phyloP scores from a whole-genome alignment of 1,139 yeast genomes.

The Yamadazyma dendronema region DNA sequence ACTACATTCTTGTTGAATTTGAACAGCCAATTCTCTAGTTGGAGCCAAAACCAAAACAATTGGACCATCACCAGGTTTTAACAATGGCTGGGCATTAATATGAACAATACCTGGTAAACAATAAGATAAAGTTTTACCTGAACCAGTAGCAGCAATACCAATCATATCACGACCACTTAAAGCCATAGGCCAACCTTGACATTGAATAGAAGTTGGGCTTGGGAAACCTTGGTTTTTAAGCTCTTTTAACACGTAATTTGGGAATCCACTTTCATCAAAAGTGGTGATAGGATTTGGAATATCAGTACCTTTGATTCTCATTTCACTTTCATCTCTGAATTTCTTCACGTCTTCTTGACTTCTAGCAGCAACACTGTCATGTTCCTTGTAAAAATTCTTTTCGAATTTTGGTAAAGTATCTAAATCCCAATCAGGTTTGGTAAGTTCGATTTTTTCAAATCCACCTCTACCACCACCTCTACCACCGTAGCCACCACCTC shows the following conservation, averaged over 20 bases:
- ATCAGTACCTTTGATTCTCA: conserved; percentile 79
- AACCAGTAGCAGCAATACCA: conserved; percentile 98
- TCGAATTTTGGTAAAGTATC: conserved; percentile 83
- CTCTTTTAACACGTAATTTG: conserved; percentile 86
- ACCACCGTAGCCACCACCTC: conserved; percentile 11
- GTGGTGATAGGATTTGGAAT: conserved; percentile 93
- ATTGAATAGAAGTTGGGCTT: conserved; percentile 92
- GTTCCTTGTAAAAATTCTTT: conserved; percentile 90
- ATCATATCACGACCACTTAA: conserved; percentile 97
- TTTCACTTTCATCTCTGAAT: conserved; percentile 81
- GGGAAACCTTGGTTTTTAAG: conserved; percentile 92
- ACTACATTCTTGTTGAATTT: conserved; percentile 93
- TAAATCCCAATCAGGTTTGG: conserved; percentile 78
- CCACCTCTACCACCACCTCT: conserved; percentile 31
- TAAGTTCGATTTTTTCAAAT: conserved; percentile 53
- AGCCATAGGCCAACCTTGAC: conserved; percentile 99
- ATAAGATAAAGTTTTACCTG: conserved; percentile 96
- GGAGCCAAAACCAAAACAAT: conserved; percentile 95
- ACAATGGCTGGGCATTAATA: conserved; percentile 95
- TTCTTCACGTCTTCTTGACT: conserved; percentile 65
- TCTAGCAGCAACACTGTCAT: conserved; percentile 73
- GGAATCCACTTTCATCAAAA: conserved; percentile 97
- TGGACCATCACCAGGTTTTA: conserved; percentile 95
- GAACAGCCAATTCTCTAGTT: conserved; percentile 98
- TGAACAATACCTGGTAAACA: conserved; percentile 96